Base-by-base conservation (phyloP, 805 yeast species). In the Allodekkera sacchari region DNA sequence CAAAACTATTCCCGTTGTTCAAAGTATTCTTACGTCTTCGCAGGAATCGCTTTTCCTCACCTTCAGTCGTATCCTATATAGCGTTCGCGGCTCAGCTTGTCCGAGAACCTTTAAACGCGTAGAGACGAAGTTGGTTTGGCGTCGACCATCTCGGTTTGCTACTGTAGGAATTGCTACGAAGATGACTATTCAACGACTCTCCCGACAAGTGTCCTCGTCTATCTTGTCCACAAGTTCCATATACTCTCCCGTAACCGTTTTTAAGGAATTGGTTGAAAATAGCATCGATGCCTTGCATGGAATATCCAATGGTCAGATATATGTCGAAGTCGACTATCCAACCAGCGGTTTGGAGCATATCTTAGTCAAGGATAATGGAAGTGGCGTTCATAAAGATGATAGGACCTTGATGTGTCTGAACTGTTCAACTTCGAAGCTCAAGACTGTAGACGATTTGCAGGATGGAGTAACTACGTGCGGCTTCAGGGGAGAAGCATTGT, bases 401-500 rank as follows among this genome's bases (percentile, higher is more conserved):
- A 33, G 64, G n/a, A 28, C 38, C 0, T 7, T 53, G 6, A 48
- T 64, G 53, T 64, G 70, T 33, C 32, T 51, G 21, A 57, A 57
- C 30, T 52, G 53, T 30, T 48, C 63, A 8, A 70, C 76, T 1
- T 66, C 74, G 0, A 71, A 67, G 36, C 42, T 67, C 3, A 22
- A 37, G 0, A 32, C 37, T 0, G 21, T 48, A 7, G 46, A 45
- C 1, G 66, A 64, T 22, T 33, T 68, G 7, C 35, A 43, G 4
- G 27, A 24, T 11, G 49, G 49, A 3, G 32, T 59, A 5, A 17
- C 34, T 1, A 53, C 71, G 0, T 51, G 64, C 32, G 76, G 77
- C 1, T 70, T 64, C 37, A 52, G 72, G 45, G 78, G 77, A 6
- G 69, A 68, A 36, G 73, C 74, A 0, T 44, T 72, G 6, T 56